Evolutionary conservation across 371 early-diverging fungal genomes (phyloP).

Genomic region (Rhizopus arrhizus): DNA sequence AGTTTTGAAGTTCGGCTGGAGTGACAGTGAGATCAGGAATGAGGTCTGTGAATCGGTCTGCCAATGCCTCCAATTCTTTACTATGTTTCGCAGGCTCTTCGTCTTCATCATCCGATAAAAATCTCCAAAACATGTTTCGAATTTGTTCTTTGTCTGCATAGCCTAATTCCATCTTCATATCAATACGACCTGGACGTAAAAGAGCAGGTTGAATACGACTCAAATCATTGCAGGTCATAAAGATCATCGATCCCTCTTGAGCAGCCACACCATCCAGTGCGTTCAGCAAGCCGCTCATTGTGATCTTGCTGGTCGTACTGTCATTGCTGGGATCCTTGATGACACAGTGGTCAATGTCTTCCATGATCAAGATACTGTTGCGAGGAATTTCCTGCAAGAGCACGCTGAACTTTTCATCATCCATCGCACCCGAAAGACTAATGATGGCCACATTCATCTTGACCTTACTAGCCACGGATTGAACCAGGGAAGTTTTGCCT

Average conservation of each 20-base stretch:
- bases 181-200: conserved; percentile 96
- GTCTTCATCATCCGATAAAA: conserved; percentile 27
- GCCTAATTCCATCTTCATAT: conserved; percentile 82
- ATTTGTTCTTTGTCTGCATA: conserved; percentile 74
- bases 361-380: conserved; percentile 45
- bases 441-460: conserved; percentile 48
- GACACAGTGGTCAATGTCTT: conserved; percentile 54
- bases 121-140: conserved; percentile 51
- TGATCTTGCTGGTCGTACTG: conserved; percentile 66
- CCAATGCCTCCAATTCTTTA: not conserved
- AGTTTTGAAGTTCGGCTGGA: conserved; percentile 54
- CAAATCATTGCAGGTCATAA: conserved; percentile 98
- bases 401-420: conserved; percentile 37
- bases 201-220: conserved; percentile 92
- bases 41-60: conserved; percentile 21
- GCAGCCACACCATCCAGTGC: conserved; percentile 94
- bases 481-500: conserved; percentile 68
- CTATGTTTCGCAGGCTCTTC: not conserved
- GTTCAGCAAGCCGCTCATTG: conserved; percentile 90
- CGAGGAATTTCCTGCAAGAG: conserved; percentile 34
- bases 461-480: conserved; percentile 59
- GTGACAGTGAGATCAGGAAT: conserved; percentile 48
- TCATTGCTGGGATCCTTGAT: conserved; percentile 31
- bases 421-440: conserved; percentile 36
- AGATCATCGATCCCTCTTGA: conserved; percentile 84